Conservation (phyloP, 345 rosid species). For the Salix udensis region DNA sequence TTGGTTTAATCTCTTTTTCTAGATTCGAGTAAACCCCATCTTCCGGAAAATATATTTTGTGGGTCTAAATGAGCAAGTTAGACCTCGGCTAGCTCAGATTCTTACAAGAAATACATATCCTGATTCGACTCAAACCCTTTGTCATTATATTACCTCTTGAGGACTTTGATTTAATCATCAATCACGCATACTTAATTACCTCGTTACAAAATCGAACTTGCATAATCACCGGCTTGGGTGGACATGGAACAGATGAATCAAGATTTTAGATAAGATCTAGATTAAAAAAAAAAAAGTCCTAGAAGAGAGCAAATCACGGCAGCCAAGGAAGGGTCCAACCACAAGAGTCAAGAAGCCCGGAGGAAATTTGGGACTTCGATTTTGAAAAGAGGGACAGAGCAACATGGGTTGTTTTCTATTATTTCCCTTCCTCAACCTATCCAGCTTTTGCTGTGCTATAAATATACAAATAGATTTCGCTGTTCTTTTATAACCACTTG, state of each 20-base stretch:
- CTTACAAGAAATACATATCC: too few relatives aligned
- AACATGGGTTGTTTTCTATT: slow-evolving; percentile 5
- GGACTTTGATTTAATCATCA: background rate
- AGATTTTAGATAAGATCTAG: background rate
- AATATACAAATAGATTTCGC: background rate
- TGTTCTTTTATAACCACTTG: background rate
- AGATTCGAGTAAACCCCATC: fast-evolving
- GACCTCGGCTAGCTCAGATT: fast-evolving
- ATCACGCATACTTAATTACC: background rate
- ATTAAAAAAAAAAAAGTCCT: background rate
- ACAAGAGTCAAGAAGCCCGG: background rate
- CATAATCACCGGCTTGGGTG: background rate
- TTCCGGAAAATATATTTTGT: too few relatives aligned
- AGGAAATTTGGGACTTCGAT: background rate
- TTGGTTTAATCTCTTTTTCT: background rate
- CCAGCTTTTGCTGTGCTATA: background rate
- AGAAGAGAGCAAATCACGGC: slow-evolving; percentile 10
- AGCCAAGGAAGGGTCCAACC: background rate
- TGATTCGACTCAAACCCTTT: too few relatives aligned
- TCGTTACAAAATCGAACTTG: background rate
- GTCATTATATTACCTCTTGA: too few relatives aligned
- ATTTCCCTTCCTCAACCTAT: background rate
- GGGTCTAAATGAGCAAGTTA: too few relatives aligned
- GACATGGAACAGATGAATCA: background rate
- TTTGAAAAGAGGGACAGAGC: slow-evolving; percentile 8